A percentile compares a stretch with the other conserved stretches of the same genome.
These are phyloP conservation scores for Rhinocladiella mackenziei DNA, from an alignment of 2,329 filamentous ascomycete species.

Conservation along the genomic window DNA sequence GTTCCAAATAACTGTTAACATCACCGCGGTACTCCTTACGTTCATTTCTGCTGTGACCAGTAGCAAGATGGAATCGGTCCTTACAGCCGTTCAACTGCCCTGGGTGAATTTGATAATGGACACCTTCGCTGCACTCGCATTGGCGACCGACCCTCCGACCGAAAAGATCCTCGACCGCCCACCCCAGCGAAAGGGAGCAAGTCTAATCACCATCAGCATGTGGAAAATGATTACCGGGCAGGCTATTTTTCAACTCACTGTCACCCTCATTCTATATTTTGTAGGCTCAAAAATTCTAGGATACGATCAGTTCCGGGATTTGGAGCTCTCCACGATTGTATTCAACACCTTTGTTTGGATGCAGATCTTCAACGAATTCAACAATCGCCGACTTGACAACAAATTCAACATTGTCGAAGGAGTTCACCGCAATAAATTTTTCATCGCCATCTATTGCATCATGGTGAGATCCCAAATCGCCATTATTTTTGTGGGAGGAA, in stretches of 20 bases:
- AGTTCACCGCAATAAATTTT: slow-evolving; percentile 54
- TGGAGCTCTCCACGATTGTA: slow-evolving; percentile 55
- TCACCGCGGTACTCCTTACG: slow-evolving; percentile 60
- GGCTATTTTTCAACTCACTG: slow-evolving; percentile 37
- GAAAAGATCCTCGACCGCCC: slow-evolving; percentile 52
- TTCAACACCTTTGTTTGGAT: slow-evolving; percentile 71
- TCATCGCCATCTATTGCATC: slow-evolving; percentile 54
- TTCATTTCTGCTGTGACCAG: slow-evolving; percentile 58
- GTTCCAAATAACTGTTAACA: slow-evolving; percentile 59
- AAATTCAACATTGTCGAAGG: slow-evolving; percentile 60
- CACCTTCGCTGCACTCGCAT: slow-evolving; percentile 59
- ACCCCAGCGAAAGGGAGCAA: slow-evolving; percentile 40
- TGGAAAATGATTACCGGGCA: slow-evolving; percentile 43
- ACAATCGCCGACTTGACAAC: slow-evolving; percentile 58
- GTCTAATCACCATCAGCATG: slow-evolving; percentile 42
- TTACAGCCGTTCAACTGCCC: slow-evolving; percentile 61
- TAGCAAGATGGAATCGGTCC: slow-evolving; percentile 53
- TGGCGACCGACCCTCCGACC: slow-evolving; percentile 59
- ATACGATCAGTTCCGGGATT: slow-evolving; percentile 42
- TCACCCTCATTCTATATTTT: slow-evolving; percentile 48
- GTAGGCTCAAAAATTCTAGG: slow-evolving; percentile 54
- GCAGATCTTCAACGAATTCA: slow-evolving; percentile 68
- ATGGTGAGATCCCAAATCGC: slow-evolving; percentile 57
- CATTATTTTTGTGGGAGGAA: slow-evolving; percentile 56
- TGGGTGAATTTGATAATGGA: slow-evolving; percentile 68